Evolutionary conservation across 352 stramenopile genomes (phyloP).

Genomic region (Pythium scleroteichum): DNA sequence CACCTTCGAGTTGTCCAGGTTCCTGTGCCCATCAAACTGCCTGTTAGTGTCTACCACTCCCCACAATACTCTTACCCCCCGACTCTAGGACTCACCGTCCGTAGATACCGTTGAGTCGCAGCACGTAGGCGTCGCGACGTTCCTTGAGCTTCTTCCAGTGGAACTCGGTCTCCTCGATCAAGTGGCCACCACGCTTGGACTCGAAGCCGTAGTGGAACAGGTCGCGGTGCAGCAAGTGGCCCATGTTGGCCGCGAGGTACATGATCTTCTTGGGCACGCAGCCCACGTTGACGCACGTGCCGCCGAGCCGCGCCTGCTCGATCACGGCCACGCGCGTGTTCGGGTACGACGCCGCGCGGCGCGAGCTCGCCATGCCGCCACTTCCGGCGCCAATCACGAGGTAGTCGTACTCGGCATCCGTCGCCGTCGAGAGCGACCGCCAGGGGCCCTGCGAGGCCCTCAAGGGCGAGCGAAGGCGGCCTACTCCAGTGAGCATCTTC

Average conservation of each 20-base stretch:
- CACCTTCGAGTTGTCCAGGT: constrained; percentile 82
- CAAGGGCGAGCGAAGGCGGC: not conserved
- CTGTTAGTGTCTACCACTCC: no score
- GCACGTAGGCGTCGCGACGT: constrained; percentile 94
- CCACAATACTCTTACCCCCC: no score
- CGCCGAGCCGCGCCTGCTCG: constrained; percentile 89
- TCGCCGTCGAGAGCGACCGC: constrained; percentile 8
- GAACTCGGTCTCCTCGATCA: constrained; percentile 57
- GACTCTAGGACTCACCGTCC: constrained; percentile 38
- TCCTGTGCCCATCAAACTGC: not conserved
- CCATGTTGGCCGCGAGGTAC: constrained; percentile 76
- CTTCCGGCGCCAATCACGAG: constrained; percentile 92
- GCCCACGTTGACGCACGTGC: constrained; percentile 99
- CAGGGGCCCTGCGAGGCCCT: not conserved
- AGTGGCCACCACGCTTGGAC: constrained; percentile 31
- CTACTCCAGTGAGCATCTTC: constrained; percentile 7
- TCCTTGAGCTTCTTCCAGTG: constrained; percentile 93
- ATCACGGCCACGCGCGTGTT: constrained; percentile 95
- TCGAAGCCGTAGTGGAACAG: constrained; percentile 63
- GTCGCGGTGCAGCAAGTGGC: constrained; percentile 56
- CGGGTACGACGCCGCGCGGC: constrained; percentile 79
- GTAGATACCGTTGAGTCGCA: constrained; percentile 97
- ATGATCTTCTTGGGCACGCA: constrained; percentile 99
- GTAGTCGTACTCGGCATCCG: constrained; percentile 69
- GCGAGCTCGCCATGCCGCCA: constrained; percentile 92